These are phyloP conservation scores for Meyerozyma carpophila DNA, from an alignment of 1,139 yeast species.

Conservation along the genomic window DNA sequence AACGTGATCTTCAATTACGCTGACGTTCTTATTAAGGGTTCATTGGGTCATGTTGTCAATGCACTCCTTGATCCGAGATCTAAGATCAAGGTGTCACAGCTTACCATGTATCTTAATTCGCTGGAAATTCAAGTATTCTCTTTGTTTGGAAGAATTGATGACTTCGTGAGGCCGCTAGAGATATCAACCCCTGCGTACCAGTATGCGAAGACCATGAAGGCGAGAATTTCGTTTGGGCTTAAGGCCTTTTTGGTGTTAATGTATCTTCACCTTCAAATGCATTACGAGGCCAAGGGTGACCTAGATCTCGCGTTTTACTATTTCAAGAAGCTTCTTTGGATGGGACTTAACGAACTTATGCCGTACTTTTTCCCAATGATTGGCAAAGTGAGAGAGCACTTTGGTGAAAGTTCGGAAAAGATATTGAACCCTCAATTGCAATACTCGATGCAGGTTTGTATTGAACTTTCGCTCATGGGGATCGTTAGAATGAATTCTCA, in stretches of 20 bases:
- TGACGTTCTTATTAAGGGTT: neutral
- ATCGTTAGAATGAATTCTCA: neutral
- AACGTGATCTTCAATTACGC: neutral
- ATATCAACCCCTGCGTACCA: neutral
- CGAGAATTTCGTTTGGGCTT: conserved; percentile 4
- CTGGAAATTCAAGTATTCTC: neutral
- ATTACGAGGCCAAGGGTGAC: conserved; percentile 30
- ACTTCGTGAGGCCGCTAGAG: conserved; percentile 2
- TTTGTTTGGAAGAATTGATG: neutral
- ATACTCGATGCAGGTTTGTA: neutral
- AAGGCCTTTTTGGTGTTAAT: conserved; percentile 30
- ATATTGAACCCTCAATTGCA: conserved; percentile 1
- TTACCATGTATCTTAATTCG: neutral
- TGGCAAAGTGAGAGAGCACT: conserved; percentile 21
- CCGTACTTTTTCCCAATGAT: conserved; percentile 30
- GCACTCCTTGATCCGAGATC: neutral
- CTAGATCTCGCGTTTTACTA: conserved; percentile 27
- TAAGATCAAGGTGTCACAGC: neutral
- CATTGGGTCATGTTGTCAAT: neutral
- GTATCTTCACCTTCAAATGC: conserved; percentile 31
- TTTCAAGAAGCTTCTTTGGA: conserved; percentile 27
- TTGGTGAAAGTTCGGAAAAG: conserved; percentile 1
- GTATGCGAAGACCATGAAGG: conserved; percentile 1
- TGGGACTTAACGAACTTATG: conserved; percentile 30
- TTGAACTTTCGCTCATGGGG: neutral